Base-by-base conservation (phyloP, 169 alveolate genomes). In the Eimeria sp. region DNA sequence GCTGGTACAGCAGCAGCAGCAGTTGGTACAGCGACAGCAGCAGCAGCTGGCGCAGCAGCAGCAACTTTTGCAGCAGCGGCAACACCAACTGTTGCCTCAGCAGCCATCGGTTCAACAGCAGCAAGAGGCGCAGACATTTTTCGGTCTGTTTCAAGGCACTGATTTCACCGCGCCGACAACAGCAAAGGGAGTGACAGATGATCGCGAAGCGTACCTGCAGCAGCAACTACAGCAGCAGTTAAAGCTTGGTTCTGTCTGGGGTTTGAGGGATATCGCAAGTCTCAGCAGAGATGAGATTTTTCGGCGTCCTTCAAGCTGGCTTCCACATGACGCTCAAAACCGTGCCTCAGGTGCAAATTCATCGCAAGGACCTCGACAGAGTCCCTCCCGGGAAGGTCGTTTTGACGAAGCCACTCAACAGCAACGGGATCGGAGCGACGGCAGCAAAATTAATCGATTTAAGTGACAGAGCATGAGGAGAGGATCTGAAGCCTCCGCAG, bases 11-110 rank as follows among this genome's bases (percentile, higher is more conserved):
- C 43, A 65, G 76, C 76, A 25, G 76, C 43, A 65, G 76, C 76
- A 25, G 76, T 9, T 20, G 22, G 76, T 9, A 9, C 43, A 65
- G 76, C 11, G 22, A n/a, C 43, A 65, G 76, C 43, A 65, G 76
- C 76, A 27, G 76, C 76, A 65, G 76, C 18, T 16, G 27, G 34
- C 13, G 76, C 76, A 65, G 76, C 76, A 65, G 76, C 76, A 65
- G 10, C 76, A 65, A 9, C 18, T 16, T 0, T 16, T 11, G 63
- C 63, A 54, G 63, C 63, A 54, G 63, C 63, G 18, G 63, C 63
- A 54, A 16, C 63, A 54, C 5, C 63, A 54, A 3, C 63, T 11
- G 63, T 16, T 11, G 70, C 70, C 13, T 1, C 70, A 11, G 70
- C 70, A 11, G 70, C 70, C 20, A 30, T n/a, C 20, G 70, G 0